These are phyloP conservation scores for Ballota nigra DNA, from an alignment of 257 asterid species.

Conservation along the genomic window DNA sequence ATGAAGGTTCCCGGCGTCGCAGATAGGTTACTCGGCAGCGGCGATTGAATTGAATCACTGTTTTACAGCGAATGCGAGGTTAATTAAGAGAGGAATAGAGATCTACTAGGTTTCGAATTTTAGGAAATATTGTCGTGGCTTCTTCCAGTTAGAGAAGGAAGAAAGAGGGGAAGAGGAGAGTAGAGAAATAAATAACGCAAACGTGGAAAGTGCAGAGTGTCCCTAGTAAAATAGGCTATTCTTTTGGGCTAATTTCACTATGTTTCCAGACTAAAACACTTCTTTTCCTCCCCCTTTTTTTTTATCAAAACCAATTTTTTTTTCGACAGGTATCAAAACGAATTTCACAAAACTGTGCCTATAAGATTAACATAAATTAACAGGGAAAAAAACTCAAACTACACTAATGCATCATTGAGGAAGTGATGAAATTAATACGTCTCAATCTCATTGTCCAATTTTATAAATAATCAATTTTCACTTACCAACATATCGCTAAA, in stretches of 20 bases:
- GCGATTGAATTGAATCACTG: slow-evolving; percentile 9
- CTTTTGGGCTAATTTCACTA: background rate
- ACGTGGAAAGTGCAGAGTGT: slow-evolving; percentile 28
- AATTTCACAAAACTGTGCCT: too few relatives aligned
- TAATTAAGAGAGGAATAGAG: slow-evolving; percentile 27
- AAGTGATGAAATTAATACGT: too few relatives aligned
- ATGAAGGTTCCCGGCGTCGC: slow-evolving; percentile 9
- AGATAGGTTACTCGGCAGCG: slow-evolving; percentile 17
- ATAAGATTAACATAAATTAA: too few relatives aligned
- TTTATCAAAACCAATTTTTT: too few relatives aligned
- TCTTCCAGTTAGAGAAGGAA: slow-evolving; percentile 1
- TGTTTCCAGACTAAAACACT: background rate
- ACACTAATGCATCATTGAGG: too few relatives aligned
- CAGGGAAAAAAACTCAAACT: too few relatives aligned
- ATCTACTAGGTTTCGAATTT: slow-evolving; percentile 34
- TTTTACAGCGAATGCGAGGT: slow-evolving; percentile 16
- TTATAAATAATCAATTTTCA: too few relatives aligned
- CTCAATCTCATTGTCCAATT: too few relatives aligned
- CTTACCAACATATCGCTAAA: too few relatives aligned
- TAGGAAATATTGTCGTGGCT: background rate
- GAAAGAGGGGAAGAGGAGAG: background rate
- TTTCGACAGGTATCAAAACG: too few relatives aligned
- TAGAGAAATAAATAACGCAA: slow-evolving; percentile 19
- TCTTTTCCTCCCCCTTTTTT: background rate
- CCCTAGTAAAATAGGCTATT: slow-evolving; percentile 17